Evolutionary conservation across 805 yeast species (phyloP), one percentile per base, ranked within the genome.

Genomic region (Yarrowia bubula): DNA sequence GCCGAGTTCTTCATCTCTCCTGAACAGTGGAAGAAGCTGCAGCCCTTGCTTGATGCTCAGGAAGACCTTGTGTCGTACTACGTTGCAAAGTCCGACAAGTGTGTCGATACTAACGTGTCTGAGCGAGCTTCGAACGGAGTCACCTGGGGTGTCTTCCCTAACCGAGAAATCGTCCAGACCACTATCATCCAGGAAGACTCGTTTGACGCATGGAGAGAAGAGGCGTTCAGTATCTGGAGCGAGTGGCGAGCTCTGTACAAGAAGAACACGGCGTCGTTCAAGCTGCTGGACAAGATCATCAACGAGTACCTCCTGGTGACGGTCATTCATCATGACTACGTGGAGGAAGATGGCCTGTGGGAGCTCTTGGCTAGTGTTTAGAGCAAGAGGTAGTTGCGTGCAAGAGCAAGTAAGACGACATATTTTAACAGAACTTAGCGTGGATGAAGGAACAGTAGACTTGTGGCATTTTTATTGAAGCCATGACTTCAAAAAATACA

Each of bases 91-190:
- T 75, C 84, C 9, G 70, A 76, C 8, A 51, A 67, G n/a, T 71
- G 75, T 9, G 86, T 90, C 68, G 78, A 80, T 33, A 83, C 95
- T 1, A 91, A 88, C 70, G 76, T 87, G 72, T 79, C 80, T 0
- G 73, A 78, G 1, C 80, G 77, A 14, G 76, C 77, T 18, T 86
- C 91, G 48, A 88, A 87, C 68, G 96, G 95, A 32, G 96, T 95
- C 8, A 95, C 99, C 0, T 95, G 99, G 99, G 99, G 98, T 68
- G 96, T 89, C 2, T 93, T 95, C 81, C 96, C 96, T 8, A 87
- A 87, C 75, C 84, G 92, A 68, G 97, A 91, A 73, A 87, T 92
- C 41, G 84, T 91, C 41, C 98, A 92, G 75, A 89, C 98, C 0
- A 95, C 99, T 0, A 88, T 92, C 67, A 86, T 95, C 65, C 97